These are phyloP conservation scores for Dictyostelium intermedium DNA, from an alignment of 78 protist species.

Conservation along the genomic window DNA sequence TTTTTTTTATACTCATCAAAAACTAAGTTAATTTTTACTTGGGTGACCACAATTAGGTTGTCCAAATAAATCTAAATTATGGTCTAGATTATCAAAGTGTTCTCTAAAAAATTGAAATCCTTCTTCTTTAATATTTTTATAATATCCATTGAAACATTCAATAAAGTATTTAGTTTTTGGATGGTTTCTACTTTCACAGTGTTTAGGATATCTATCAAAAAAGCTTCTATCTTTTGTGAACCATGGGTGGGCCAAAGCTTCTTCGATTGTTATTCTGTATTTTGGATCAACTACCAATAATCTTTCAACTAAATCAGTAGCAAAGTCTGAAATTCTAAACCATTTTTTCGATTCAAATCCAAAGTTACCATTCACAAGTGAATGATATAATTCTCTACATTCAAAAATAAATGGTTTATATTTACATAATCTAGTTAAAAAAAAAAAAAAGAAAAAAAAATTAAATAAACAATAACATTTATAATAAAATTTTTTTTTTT, in stretches of 20 bases:
- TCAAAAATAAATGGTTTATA: not conserved
- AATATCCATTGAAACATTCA: not conserved
- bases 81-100: not conserved
- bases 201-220: not conserved
- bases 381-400: not conserved
- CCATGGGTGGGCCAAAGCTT: conserved; percentile 76
- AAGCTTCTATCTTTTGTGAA: not conserved
- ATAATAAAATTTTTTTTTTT: no score
- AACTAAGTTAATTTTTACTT: no score
- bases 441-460: not conserved
- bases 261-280: conserved; percentile 18
- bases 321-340: conserved; percentile 25
- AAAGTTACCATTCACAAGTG: not conserved
- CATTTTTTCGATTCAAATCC: conserved; percentile 16
- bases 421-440: not conserved
- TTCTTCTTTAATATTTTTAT: not conserved
- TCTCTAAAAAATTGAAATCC: not conserved
- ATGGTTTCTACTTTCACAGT: not conserved
- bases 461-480: not conserved
- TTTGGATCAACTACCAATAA: not conserved
- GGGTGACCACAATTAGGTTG: no score
- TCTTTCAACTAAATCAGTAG: not conserved
- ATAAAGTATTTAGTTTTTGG: not conserved
- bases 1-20: no score
- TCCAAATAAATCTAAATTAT: not conserved